Base-by-base conservation (phyloP, 108 stramenopile genomes). In the Skeletonema menzelii region DNA sequence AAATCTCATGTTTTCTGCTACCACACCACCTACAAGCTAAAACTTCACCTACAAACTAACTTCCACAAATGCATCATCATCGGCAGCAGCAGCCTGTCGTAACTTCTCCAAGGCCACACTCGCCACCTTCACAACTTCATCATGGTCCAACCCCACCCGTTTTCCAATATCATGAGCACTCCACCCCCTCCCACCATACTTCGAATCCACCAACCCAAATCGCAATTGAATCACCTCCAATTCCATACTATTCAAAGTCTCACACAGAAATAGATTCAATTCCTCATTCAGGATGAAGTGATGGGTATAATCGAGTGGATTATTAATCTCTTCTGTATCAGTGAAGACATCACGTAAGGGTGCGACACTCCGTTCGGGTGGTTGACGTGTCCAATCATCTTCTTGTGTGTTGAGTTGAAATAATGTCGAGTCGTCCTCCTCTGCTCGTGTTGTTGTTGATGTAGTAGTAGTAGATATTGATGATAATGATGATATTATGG, bases 151-250 rank as follows among this genome's bases (percentile, higher is more conserved):
- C 0, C 63, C 70, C 56, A 76, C 38, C 26, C 61, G 63, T 22
- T 69, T 26, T n/a, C 69, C 59, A 56, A 76, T 76, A 22, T 63
- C 69, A 1, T 46, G 15, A 27, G 57, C 35, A 26, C 38, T 63
- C 69, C 59, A 75, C 22, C 56, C 67, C 31, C 66, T 80, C 12
- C 79, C 75, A 30, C 35, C 46, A 34, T 62, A 65, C 19, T 65
- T 56, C 4, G 63, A 65, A 56, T 77, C 83, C 12, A 82, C 83
- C 62, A 88, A 56, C 5, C 87, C 87, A 73, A 81, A 88, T 63
- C 80, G 56, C 75, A 86, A 70, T 63, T 82, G 87, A 70, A 88
- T 85, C 32, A 86, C 73, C 63, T 79, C 63, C 24, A 72, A 55
- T 38, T 88, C 87, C 14, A 63, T 49, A 19, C 65, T 69, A 10